Evolutionary conservation across 306 rosid species (phyloP).

Genomic region (Medicago ruthenica): DNA sequence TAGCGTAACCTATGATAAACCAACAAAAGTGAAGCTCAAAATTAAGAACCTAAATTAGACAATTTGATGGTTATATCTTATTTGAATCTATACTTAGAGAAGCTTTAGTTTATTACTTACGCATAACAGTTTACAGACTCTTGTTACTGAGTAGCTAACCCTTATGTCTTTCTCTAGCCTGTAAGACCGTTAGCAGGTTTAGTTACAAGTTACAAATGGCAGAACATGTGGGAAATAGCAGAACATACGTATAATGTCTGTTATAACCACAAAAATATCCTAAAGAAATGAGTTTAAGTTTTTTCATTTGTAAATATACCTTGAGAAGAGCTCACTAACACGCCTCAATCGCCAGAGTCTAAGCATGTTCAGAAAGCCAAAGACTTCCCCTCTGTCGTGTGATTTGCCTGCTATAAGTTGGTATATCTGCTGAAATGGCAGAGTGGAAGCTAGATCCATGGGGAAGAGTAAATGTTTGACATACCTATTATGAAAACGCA

Average conservation of each 20-base stretch:
- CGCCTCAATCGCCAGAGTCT: slow-evolving; percentile 89
- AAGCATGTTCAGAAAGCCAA: slow-evolving; percentile 78
- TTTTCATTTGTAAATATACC: slow-evolving; percentile 47
- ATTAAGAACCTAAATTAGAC: slow-evolving; percentile 9
- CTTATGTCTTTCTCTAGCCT: slow-evolving; percentile 92
- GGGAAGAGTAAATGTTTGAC: slow-evolving; percentile 60
- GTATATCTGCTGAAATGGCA: slow-evolving; percentile 68
- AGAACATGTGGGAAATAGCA: neutral
- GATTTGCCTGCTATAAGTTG: slow-evolving; percentile 54
- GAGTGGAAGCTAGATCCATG: slow-evolving; percentile 79
- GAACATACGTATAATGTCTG: too few species aligned
- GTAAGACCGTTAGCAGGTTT: slow-evolving; percentile 35
- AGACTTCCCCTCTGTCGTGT: slow-evolving; percentile 39
- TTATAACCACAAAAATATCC: too few species aligned
- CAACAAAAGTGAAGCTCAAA: slow-evolving; percentile 34
- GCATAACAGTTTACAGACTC: slow-evolving; percentile 71
- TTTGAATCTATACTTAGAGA: slow-evolving; percentile 2
- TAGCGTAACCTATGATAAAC: slow-evolving; percentile 67
- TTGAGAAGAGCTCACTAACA: slow-evolving; percentile 71
- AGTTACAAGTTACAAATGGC: neutral
- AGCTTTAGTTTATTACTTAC: slow-evolving; percentile 56
- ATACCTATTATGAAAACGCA: slow-evolving; percentile 55
- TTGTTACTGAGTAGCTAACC: slow-evolving; percentile 70
- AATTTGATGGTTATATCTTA: slow-evolving; percentile 9
- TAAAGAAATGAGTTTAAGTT: neutral